Evolutionary conservation across 1,284 basidiomycete species (phyloP), one percentile per base, ranked within the genome.

Genomic region (Crepidotus sp.): DNA sequence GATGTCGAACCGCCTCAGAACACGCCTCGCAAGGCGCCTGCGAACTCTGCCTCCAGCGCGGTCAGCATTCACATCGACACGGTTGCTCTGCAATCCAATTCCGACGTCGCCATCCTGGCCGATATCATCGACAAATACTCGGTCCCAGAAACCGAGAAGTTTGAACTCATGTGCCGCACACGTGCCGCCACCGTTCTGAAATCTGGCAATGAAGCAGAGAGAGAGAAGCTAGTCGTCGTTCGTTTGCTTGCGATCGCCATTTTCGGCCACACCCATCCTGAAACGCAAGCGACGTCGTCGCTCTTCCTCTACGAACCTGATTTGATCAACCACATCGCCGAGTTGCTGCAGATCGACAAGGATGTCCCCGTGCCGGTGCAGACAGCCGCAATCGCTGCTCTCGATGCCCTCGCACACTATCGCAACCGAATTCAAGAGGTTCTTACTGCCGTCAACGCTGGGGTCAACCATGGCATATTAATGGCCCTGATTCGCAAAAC

Each of bases 301-400:
- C 72, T 98, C 35, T 97, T 98, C 68, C 72, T 96, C 15, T 95
- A 93, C 59, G 95, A 98, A 62, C 94, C 95, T 13, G 90, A 94
- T 57, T 70, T 97, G 36, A 81, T 94, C 51, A 69, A 73, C 1
- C 86, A 94, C 57, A 72, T 96, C 43, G 86, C 91, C n/a, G 91
- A 95, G 56, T 72, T 98, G 11, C 73, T 96, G 27, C 85, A 88
- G 56, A 76, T 87, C 21, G 85, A 90, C 57, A 73, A 72, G 35
- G 72, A 72, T 26, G 71, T 90, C 17, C 76, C 84, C 13, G 63
- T 78, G 32, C 64, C 73, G 26, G 76, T 94, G 6, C 87, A 92
- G 59, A 85, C 83, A 1, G 83, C 87, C 3, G 87, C 92, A 10
- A 73, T 98, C 45, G 78, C 87, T 39, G 87, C 91, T 8, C 71